Evolutionary conservation across 2,329 filamentous ascomycete genomes (phyloP), one percentile per base, ranked within the genome.

Genomic region (Setomelanomma holmii): DNA sequence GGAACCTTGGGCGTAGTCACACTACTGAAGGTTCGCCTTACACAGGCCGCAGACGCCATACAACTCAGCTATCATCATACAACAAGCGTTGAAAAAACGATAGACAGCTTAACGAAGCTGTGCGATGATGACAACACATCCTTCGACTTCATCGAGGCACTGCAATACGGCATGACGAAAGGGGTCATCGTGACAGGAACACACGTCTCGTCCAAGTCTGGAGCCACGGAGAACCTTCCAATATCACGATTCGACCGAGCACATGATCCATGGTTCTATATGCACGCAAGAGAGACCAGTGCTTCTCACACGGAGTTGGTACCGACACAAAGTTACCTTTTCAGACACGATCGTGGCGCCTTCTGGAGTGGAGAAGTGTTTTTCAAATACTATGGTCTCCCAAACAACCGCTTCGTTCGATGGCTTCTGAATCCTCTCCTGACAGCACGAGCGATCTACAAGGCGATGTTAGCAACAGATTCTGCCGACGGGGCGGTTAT

Each of bases 301-400:
- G 17, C 34, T 4, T 24, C 24, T 36, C 35, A 44, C 21, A 35
- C 33, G 1, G 78, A 80, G 54, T 52, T 68, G 43, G 78, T 88
- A 1, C 85, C 85, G 0, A 61, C 87, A 1, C 69, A 72, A 4
- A 86, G 88, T 62, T 89, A 89, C 68, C 80, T 89, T 34, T 89
- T 89, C 75, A 82, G 86, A n/a, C 88, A 86, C 72, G 85, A 89
- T 67, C 80, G 86, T 30, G 86, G 84, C 40, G 84, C 80, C 1
- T 88, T 89, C 74, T 89, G 86, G 85, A 81, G 81, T 1, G 84
- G 82, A 10, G 71, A 73, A 10, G 82, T 81, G 24, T 83, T 83
- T 4, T 86, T 83, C 66, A 68, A 78, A 2, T 86, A 86, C 61
- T 85, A 85, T 71, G 61, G 76, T 5, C 76, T 80, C 0, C 85